Percentiles rank a stretch among this genome's conserved stretches.
Evolutionary conservation across 805 yeast genomes (phyloP).

Genomic region (Saccharomycopsis sp.): DNA sequence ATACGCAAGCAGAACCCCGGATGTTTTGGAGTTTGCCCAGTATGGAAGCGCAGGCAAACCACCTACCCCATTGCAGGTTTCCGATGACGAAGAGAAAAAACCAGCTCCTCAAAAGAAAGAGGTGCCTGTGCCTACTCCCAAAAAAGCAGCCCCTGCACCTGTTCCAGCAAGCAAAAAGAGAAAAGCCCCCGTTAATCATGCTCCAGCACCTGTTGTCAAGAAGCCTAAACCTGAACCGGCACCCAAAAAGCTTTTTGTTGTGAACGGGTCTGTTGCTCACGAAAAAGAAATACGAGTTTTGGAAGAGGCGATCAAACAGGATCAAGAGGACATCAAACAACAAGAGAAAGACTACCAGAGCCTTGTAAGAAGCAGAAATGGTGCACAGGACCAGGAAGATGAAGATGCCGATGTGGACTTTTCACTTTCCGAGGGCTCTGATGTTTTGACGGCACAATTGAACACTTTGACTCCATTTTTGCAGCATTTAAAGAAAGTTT

Average conservation of each 20-base stretch:
- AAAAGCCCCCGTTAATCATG: neutral
- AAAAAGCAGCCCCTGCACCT: neutral
- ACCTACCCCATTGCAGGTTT: constrained; percentile 22
- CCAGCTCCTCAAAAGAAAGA: constrained; percentile 21
- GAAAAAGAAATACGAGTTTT: no score
- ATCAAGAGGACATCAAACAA: constrained; percentile 26
- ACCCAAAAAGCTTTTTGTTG: neutral
- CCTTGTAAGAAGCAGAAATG: neutral
- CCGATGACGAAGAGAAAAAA: constrained; percentile 30
- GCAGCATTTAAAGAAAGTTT: neutral
- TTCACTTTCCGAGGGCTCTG: neutral
- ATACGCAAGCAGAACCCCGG: constrained; percentile 47
- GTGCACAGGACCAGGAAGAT: constrained; percentile 20
- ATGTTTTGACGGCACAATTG: neutral
- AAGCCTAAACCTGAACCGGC: neutral
- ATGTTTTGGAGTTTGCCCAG: constrained; percentile 37
- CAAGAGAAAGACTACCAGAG: neutral
- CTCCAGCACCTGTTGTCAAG: neutral
- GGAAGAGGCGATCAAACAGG: constrained; percentile 23
- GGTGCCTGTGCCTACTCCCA: no score
- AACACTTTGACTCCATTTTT: neutral
- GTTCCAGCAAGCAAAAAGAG: neutral
- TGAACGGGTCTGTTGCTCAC: neutral
- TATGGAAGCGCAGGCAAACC: constrained; percentile 39
- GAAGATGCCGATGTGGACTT: constrained; percentile 21